Evolutionary conservation across 139 green algal species (phyloP).

Genomic region (Chlamydomonas sphaeroides): DNA sequence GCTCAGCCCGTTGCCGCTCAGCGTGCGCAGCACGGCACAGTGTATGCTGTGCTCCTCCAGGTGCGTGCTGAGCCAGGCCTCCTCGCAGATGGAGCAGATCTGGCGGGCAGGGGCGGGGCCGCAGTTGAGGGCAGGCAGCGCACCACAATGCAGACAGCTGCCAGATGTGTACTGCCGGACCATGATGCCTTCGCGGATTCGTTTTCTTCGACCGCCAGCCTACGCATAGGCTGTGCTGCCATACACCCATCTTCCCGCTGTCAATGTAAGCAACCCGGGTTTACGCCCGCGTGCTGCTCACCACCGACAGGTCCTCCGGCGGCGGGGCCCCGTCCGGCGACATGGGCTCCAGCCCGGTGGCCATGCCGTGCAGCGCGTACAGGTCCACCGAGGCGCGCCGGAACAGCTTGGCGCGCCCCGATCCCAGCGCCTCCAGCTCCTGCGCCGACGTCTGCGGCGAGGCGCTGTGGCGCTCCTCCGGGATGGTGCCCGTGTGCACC

Average conservation of each 20-base stretch:
- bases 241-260: too few species aligned
- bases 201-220: too few species aligned
- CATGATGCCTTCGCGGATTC: too few species aligned
- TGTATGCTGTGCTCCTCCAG: constrained; percentile 65
- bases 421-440: constrained; percentile 7
- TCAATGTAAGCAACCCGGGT: too few species aligned
- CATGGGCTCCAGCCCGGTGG: constrained; percentile 13
- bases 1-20: constrained; percentile 36
- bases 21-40: constrained; percentile 54
- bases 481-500: neutral
- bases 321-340: constrained; percentile 2
- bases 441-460: constrained; percentile 4
- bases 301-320: constrained; percentile 32
- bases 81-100: constrained; percentile 62
- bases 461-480: constrained; percentile 1
- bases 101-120: neutral
- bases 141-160: too few species aligned
- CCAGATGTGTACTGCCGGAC: too few species aligned
- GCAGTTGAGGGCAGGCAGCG: too few species aligned
- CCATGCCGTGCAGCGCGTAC: constrained; percentile 1
- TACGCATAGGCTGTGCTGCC: too few species aligned
- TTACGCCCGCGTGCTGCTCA: neutral
- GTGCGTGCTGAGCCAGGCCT: constrained; percentile 45
- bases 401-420: neutral
- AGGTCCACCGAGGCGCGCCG: constrained; percentile 31